phyloP scores from a whole-genome alignment of 257 asterid genomes.

The Capsicum chinense region DNA sequence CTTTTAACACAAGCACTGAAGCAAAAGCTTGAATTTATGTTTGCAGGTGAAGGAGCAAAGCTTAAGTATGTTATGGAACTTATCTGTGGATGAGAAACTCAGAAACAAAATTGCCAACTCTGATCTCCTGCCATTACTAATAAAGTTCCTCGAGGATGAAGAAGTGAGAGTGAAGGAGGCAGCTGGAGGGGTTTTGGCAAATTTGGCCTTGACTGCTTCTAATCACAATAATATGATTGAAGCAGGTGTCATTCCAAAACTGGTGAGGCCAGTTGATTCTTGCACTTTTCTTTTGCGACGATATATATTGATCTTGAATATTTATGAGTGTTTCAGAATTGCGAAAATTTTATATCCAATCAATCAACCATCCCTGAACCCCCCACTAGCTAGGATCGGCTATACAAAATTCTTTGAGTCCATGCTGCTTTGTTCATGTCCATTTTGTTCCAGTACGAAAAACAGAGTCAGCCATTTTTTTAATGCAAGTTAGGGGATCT shows the following conservation, averaged over 20 bases:
- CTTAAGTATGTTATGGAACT: conserved; percentile 73
- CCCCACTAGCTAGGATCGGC: not conserved
- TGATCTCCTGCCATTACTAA: conserved; percentile 66
- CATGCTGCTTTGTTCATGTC: not conserved
- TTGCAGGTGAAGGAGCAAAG: conserved; percentile 87
- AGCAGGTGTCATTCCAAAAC: conserved; percentile 72
- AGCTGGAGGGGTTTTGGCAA: conserved; percentile 76
- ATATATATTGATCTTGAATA: conserved; percentile 7
- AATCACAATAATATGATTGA: conserved; percentile 75
- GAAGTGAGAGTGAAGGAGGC: conserved; percentile 71
- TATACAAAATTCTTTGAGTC: not conserved
- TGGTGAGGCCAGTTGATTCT: conserved; percentile 57
- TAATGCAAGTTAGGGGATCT: not conserved
- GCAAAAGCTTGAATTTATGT: conserved; percentile 36
- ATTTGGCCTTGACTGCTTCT: conserved; percentile 60
- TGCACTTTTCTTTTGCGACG: not conserved
- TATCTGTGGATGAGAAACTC: conserved; percentile 76
- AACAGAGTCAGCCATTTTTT: not conserved
- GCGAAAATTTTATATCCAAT: not conserved
- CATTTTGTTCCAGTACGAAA: not conserved
- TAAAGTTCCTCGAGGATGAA: conserved; percentile 73
- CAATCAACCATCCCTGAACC: not conserved
- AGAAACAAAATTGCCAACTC: conserved; percentile 54
- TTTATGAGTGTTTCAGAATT: not conserved
- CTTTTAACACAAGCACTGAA: conserved; percentile 32